These are phyloP conservation scores for Huntiella abstrusa DNA, from an alignment of 2,329 filamentous ascomycete species.

Conservation along the genomic window DNA sequence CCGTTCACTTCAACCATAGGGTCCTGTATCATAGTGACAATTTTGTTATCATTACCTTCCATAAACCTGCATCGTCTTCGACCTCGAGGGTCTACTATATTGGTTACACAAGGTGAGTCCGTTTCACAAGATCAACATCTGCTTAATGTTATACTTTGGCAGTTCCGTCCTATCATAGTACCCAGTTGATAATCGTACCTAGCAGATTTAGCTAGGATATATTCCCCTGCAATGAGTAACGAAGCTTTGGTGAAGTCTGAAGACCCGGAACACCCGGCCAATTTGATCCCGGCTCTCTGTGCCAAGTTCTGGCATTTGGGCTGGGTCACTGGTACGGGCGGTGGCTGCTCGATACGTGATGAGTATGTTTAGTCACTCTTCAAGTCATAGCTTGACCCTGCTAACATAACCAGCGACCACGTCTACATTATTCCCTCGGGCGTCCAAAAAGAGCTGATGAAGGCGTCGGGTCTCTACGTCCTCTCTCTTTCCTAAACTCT, in stretches of 20 bases:
- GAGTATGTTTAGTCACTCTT: slow-evolving; percentile 25
- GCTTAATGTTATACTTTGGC: neutral
- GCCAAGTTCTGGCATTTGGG: slow-evolving; percentile 88
- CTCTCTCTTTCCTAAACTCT: slow-evolving; percentile 57
- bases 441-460: slow-evolving; percentile 94
- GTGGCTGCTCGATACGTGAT: slow-evolving; percentile 58
- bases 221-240: slow-evolving; percentile 4
- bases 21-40: neutral
- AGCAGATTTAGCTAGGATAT: neutral
- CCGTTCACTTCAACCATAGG: too few species aligned
- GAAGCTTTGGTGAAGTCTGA: slow-evolving; percentile 33
- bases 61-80: neutral
- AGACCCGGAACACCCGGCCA: slow-evolving; percentile 77
- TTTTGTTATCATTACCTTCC: neutral
- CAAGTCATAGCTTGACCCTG: neutral
- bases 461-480: slow-evolving; percentile 82
- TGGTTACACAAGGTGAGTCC: too few species aligned
- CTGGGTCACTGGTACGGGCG: slow-evolving; percentile 81
- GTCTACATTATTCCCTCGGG: slow-evolving; percentile 93
- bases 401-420: slow-evolving; percentile 40
- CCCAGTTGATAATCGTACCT: neutral
- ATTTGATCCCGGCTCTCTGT: slow-evolving; percentile 84
- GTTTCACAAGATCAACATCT: too few species aligned
- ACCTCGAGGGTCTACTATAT: neutral
- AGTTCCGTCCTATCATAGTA: neutral